A percentile compares a stretch with the other conserved stretches of the same genome.
Evolutionary conservation across 2,329 filamentous ascomycete genomes (phyloP).

Genomic region (Aspergillus hiratsukae): DNA sequence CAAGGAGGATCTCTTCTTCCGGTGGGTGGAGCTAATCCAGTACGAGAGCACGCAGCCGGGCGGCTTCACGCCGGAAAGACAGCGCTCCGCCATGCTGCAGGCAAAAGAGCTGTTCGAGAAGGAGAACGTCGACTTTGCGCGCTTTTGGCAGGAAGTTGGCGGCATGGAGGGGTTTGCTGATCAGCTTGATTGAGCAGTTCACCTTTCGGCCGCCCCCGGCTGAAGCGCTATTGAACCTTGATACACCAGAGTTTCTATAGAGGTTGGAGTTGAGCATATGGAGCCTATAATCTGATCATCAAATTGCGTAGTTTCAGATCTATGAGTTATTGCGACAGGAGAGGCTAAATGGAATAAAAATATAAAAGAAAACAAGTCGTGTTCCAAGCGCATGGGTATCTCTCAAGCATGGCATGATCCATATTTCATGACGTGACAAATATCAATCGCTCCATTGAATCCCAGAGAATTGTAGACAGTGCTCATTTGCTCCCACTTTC

Average conservation of each 20-base stretch:
- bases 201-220: too few species aligned
- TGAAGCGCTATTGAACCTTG: neutral
- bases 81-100: constrained; percentile 66
- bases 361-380: neutral
- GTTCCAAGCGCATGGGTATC: constrained; percentile 17
- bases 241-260: neutral
- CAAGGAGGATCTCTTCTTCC: constrained; percentile 85
- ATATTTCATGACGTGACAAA: constrained; percentile 7
- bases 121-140: constrained; percentile 76
- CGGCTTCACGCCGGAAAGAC: constrained; percentile 70
- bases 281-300: neutral
- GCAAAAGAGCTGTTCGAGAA: constrained; percentile 70
- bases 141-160: constrained; percentile 68
- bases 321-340: neutral
- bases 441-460: neutral
- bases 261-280: neutral
- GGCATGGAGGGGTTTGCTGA: constrained; percentile 56
- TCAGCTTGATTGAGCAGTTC: constrained; percentile 30
- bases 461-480: constrained; percentile 1
- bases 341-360: neutral
- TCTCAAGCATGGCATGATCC: constrained; percentile 6
- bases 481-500: constrained; percentile 21
- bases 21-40: constrained; percentile 89
- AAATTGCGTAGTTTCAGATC: neutral
- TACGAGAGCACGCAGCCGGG: constrained; percentile 75